Evolutionary conservation across 1,284 basidiomycete species (phyloP).

Genomic region (Austroboletus olivaceoglutinosus): DNA sequence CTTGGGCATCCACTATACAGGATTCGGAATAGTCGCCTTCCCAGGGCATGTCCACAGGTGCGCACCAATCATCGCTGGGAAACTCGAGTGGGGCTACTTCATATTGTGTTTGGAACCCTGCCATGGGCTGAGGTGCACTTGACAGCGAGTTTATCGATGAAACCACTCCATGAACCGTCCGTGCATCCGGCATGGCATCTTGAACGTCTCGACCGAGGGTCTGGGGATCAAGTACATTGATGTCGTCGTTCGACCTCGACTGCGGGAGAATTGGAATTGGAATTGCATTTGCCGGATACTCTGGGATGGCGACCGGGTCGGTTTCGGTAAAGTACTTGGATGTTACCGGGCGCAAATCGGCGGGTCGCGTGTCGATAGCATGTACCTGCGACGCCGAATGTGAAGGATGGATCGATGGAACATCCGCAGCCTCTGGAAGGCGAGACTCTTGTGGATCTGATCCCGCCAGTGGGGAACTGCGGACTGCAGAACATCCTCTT

Average conservation of each 20-base stretch:
- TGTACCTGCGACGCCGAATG: slow-evolving; percentile 50
- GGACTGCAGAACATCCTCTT: background rate
- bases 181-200: background rate
- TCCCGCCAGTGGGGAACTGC: background rate
- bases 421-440: slow-evolving; percentile 5
- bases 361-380: slow-evolving; percentile 2
- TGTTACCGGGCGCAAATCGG: background rate
- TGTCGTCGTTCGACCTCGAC: background rate
- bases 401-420: slow-evolving; percentile 48
- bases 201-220: background rate
- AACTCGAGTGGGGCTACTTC: slow-evolving; percentile 12
- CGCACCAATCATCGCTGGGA: slow-evolving; percentile 11
- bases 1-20: background rate
- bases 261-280: background rate
- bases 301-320: background rate
- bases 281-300: background rate
- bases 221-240: background rate
- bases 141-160: slow-evolving; percentile 9
- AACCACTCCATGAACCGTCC: background rate
- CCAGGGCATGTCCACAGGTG: background rate
- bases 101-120: slow-evolving; percentile 9
- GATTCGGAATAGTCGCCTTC: slow-evolving; percentile 2
- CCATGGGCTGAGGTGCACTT: slow-evolving; percentile 5
- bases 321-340: slow-evolving; percentile 24
- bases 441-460: background rate